Base-by-base conservation (phyloP, 805 yeast species). In the Phaffomyces antillensis region DNA sequence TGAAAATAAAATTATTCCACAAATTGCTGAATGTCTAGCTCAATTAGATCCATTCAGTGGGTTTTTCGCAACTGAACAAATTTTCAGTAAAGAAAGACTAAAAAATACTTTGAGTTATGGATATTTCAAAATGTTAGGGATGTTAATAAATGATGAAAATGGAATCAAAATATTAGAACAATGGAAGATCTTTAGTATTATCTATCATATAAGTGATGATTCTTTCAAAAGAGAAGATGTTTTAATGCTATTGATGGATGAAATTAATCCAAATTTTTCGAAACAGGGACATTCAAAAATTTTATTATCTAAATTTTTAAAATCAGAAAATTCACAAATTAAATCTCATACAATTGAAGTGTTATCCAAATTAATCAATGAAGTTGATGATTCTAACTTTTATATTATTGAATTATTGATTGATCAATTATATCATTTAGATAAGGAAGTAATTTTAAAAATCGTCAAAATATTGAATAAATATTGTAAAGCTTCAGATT, bases 21-120 rank as follows among this genome's bases (percentile, higher is more conserved):
- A 91, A 59, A 72, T 91, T 42, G 89, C 95, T 0, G 96, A 93
- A 53, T 81, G 95, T 41, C 68, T 91, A 36, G 93, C 93, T 0
- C 96, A 86, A 61, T 67, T 86, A 18, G 95, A 86, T 55, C 91
- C 91, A 0, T 73, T 70, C 59, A 81, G 89, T 58, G 95, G 95
- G 0, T 75, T 87, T 30, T 65, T 72, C 5, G 79, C 93, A 0
- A 65, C 75, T 2, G 91, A 84, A 40, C 93, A 96, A 13, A 73
- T 91, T 2, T 77, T 91, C 45, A 77, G 87, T 2, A 71, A 69
- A 36, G 65, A 64, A 3, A 66, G 86, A 33, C 62, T 91, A 38
- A 77, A 77, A 34, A 68, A 71, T 0, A 86, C 96, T 4, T 60
- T 86, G 20, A 77, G 87, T 37, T 63, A 69, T 46, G 97, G 96